Conservation (phyloP, 2,329 filamentous ascomycete genomes). For the Camillea tinctor region DNA sequence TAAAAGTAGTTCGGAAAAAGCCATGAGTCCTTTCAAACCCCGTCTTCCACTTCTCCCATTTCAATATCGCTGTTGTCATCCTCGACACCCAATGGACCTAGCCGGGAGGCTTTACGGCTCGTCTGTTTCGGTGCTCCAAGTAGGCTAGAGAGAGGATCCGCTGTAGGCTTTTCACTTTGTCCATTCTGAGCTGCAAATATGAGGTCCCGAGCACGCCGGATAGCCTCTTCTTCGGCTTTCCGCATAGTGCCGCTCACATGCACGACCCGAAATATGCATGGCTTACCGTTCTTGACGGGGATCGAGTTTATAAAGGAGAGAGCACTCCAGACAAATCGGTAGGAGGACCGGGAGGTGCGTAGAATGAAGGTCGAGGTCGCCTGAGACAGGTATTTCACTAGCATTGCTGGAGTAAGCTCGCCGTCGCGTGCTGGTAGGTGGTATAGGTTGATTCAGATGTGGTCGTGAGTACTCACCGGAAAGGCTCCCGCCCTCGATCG, state of each 20-base stretch:
- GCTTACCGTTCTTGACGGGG: conserved; percentile 56
- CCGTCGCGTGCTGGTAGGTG: background rate
- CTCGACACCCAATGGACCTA: conserved; percentile 44
- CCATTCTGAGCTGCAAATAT: conserved; percentile 64
- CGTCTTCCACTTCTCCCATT: conserved; percentile 30
- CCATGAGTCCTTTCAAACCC: conserved; percentile 43
- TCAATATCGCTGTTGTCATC: conserved; percentile 43
- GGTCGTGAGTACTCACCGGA: conserved; percentile 56
- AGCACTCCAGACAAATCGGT: conserved; percentile 85
- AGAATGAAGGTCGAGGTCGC: conserved; percentile 96
- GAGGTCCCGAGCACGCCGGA: conserved; percentile 70
- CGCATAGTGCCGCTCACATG: conserved; percentile 90
- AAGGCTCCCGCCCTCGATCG: conserved; percentile 62
- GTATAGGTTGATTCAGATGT: background rate
- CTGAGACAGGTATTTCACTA: conserved; percentile 88
- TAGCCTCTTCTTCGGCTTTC: conserved; percentile 87
- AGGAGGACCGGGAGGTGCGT: conserved; percentile 76
- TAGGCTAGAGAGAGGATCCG: conserved; percentile 38
- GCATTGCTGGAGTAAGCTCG: conserved; percentile 21
- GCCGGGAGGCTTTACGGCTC: conserved; percentile 14
- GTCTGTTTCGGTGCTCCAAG: conserved; percentile 32
- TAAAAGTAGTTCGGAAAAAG: conserved; percentile 69
- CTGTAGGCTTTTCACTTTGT: conserved; percentile 18
- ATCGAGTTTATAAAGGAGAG: conserved; percentile 76
- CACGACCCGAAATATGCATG: conserved; percentile 80